These are phyloP conservation scores for Monilinia fructigena DNA, from an alignment of 2,329 filamentous ascomycete genomes.

Conservation along the genomic window DNA sequence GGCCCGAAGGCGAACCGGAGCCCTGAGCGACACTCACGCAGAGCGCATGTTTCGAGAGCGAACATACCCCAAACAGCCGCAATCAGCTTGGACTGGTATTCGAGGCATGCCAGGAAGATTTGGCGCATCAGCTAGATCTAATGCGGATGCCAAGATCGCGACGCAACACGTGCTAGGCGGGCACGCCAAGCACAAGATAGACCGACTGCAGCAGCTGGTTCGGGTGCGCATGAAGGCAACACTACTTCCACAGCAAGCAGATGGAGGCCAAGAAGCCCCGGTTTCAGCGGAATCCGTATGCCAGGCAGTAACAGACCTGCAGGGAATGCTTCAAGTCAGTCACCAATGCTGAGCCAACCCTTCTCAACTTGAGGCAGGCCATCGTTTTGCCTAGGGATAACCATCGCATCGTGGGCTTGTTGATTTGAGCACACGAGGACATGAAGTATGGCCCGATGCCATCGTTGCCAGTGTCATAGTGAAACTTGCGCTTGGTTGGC, in stretches of 20 bases:
- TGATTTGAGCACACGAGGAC: background rate
- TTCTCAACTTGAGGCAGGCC: constrained; percentile 40
- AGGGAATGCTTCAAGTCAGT: constrained; percentile 20
- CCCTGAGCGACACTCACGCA: constrained; percentile 34
- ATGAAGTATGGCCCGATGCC: background rate
- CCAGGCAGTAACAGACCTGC: constrained; percentile 31
- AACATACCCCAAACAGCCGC: constrained; percentile 36
- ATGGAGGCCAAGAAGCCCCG: constrained; percentile 33
- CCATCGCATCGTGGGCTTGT: background rate
- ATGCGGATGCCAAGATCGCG: constrained; percentile 11
- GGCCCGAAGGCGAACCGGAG: constrained; percentile 48
- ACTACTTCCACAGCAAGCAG: constrained; percentile 26
- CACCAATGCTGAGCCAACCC: constrained; percentile 31
- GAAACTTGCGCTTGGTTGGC: background rate
- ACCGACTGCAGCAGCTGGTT: constrained; percentile 13
- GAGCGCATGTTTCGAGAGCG: constrained; percentile 27
- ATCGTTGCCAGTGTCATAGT: background rate
- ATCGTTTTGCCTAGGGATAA: background rate
- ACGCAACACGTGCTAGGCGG: constrained; percentile 7
- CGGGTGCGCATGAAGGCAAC: constrained; percentile 19
- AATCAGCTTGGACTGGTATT: constrained; percentile 35
- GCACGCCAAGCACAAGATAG: constrained; percentile 14
- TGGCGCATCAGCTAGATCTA: constrained; percentile 10
- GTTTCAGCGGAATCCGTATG: constrained; percentile 32
- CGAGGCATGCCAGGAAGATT: constrained; percentile 36